Evolutionary conservation across 225 moss, liverwort and hornwort genomes (phyloP).

Genomic region (Bryoerythrophyllum caledonicum): DNA sequence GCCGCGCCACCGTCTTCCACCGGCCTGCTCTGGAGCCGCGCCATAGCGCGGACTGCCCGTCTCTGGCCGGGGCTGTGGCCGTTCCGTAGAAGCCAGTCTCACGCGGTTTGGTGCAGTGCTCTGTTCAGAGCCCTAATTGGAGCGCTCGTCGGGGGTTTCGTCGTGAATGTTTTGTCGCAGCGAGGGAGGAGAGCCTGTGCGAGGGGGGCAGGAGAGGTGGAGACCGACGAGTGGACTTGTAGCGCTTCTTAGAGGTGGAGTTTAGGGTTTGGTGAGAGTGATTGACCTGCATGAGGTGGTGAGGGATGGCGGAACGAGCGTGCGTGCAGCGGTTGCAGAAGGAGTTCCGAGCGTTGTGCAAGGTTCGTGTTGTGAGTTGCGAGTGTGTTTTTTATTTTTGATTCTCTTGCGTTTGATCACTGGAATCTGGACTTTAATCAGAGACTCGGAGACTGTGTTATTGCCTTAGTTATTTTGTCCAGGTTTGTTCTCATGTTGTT

Average conservation of each 20-base stretch:
- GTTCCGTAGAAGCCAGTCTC: conserved; percentile 16
- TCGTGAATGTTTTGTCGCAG: neutral
- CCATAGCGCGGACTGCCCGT: neutral
- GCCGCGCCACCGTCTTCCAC: neutral
- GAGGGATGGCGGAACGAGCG: conserved; percentile 88
- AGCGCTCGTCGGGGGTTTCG: conserved; percentile 10
- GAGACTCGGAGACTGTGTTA: neutral
- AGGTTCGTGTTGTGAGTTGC: conserved; percentile 43
- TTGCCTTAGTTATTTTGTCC: neutral
- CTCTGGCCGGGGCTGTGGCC: neutral
- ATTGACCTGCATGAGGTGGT: conserved; percentile 65
- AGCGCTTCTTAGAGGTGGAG: conserved; percentile 9
- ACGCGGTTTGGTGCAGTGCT: conserved; percentile 10
- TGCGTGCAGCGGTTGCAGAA: conserved; percentile 97
- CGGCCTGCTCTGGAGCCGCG: neutral
- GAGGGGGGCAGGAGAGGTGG: neutral
- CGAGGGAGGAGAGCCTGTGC: neutral
- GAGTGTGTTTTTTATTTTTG: neutral
- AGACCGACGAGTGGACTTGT: neutral
- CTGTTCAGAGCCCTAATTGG: conserved; percentile 30
- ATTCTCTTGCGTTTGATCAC: neutral
- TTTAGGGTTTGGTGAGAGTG: conserved; percentile 36
- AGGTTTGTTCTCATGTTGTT: neutral
- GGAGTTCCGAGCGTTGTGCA: conserved; percentile 90
- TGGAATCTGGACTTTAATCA: conserved; percentile 5